A percentile compares a stretch with the other conserved stretches of the same genome.
Conservation (phyloP, 2,329 filamentous ascomycete species). For the Madurella mycetomatis region DNA sequence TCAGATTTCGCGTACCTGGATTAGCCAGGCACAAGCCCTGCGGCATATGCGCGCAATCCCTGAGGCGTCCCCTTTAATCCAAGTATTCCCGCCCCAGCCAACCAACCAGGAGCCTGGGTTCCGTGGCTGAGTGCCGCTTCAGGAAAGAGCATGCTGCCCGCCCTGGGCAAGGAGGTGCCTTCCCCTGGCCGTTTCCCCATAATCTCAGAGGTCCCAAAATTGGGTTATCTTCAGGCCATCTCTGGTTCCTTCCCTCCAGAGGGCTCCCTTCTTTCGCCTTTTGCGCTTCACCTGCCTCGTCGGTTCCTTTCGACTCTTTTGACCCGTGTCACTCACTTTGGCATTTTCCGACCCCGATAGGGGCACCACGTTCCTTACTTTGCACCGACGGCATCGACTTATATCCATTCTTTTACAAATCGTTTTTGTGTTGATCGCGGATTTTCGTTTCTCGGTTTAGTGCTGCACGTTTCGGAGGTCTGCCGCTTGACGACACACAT, state of each 20-base stretch:
- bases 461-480: background rate
- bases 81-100: background rate
- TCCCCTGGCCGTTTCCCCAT: conserved; percentile 7
- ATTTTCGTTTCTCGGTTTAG: conserved; percentile 12
- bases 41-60: conserved; percentile 5
- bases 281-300: conserved; percentile 11
- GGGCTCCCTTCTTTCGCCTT: conserved; percentile 13
- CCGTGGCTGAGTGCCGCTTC: conserved; percentile 16
- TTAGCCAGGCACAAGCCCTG: conserved; percentile 12
- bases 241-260: conserved; percentile 12
- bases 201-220: conserved; percentile 10
- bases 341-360: conserved; percentile 3
- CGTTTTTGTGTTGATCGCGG: conserved; percentile 19
- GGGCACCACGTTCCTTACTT: conserved; percentile 18
- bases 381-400: conserved; percentile 5
- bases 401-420: conserved; percentile 8
- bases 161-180: conserved; percentile 11
- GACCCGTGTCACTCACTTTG: conserved; percentile 14
- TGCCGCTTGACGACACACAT: conserved; percentile 1
- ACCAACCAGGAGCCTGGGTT: conserved; percentile 14
- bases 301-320: conserved; percentile 7
- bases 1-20: conserved; percentile 7
- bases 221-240: conserved; percentile 22
- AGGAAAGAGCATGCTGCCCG: conserved; percentile 15
- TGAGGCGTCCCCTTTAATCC: conserved; percentile 20